A percentile compares a stretch with the other conserved stretches of the same genome.
phyloP scores from a whole-genome alignment of 2,329 filamentous ascomycete species.

The Stylonectria norvegica region DNA sequence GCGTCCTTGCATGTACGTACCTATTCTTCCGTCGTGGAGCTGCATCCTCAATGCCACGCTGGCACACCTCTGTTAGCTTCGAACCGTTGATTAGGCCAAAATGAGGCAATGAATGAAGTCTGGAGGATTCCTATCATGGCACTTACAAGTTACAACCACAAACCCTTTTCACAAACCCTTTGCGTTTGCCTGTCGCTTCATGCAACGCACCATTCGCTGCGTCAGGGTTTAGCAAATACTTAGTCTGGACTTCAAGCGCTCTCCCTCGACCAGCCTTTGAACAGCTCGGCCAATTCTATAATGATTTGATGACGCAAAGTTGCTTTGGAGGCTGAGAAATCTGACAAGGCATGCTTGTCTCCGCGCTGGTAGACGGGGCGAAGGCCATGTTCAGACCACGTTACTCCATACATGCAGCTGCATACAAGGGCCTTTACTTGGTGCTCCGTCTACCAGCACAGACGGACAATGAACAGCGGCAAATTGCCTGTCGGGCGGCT shows the following conservation, averaged over 20 bases:
- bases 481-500: not conserved
- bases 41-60: conserved; percentile 13
- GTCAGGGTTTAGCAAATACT: too few species aligned
- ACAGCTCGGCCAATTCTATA: too few species aligned
- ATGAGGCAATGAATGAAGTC: conserved; percentile 5
- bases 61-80: conserved; percentile 10
- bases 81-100: conserved; percentile 3
- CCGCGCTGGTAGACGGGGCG: too few species aligned
- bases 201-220: too few species aligned
- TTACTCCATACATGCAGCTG: conserved; percentile 7
- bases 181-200: too few species aligned
- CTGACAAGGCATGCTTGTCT: not conserved
- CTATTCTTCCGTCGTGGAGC: conserved; percentile 2
- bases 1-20: too few species aligned
- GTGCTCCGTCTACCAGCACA: conserved; percentile 7
- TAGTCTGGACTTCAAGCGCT: conserved; percentile 2
- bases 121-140: conserved; percentile 3
- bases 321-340: not conserved
- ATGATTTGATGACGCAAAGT: too few species aligned
- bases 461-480: conserved; percentile 2
- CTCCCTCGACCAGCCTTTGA: too few species aligned
- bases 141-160: too few species aligned
- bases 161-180: too few species aligned
- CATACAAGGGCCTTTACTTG: conserved; percentile 11
- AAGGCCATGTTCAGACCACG: too few species aligned